Evolutionary conservation across 1,284 basidiomycete species (phyloP).

Genomic region (Boletus sp.): DNA sequence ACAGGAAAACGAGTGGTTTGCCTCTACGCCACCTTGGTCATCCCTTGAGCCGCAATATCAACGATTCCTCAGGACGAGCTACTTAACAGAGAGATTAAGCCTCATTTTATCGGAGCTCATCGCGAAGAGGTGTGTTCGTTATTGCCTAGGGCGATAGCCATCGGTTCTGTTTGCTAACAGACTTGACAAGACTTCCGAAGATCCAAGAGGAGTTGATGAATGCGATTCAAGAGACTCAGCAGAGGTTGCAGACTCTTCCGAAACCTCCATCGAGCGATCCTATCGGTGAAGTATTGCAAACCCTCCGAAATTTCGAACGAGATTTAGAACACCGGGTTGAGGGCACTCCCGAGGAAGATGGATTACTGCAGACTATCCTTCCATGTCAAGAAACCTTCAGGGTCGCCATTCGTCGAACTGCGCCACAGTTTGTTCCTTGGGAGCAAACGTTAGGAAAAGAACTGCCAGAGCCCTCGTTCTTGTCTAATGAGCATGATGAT

Average conservation of each 20-base stretch:
- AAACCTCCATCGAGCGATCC: constrained; percentile 58
- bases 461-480: constrained; percentile 41
- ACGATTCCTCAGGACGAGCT: constrained; percentile 55
- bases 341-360: constrained; percentile 53
- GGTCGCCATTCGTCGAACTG: constrained; percentile 51
- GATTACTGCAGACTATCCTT: constrained; percentile 58
- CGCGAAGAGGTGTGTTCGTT: constrained; percentile 50
- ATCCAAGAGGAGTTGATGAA: constrained; percentile 56
- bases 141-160: too few species aligned
- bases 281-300: constrained; percentile 52
- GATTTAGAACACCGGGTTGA: constrained; percentile 51
- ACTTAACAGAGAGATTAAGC: constrained; percentile 59
- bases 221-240: constrained; percentile 45
- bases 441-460: constrained; percentile 5
- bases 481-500: constrained; percentile 43
- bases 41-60: constrained; percentile 52
- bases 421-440: constrained; percentile 53
- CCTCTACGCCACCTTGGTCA: constrained; percentile 58
- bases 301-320: constrained; percentile 50
- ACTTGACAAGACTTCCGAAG: constrained; percentile 57
- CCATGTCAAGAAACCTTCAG: constrained; percentile 53
- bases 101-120: constrained; percentile 61
- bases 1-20: constrained; percentile 72
- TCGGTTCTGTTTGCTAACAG: not conserved
- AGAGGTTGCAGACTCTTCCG: constrained; percentile 50